Conservation (phyloP, 495 filamentous ascomycete genomes). For the Hypoxylon cercidicola region DNA sequence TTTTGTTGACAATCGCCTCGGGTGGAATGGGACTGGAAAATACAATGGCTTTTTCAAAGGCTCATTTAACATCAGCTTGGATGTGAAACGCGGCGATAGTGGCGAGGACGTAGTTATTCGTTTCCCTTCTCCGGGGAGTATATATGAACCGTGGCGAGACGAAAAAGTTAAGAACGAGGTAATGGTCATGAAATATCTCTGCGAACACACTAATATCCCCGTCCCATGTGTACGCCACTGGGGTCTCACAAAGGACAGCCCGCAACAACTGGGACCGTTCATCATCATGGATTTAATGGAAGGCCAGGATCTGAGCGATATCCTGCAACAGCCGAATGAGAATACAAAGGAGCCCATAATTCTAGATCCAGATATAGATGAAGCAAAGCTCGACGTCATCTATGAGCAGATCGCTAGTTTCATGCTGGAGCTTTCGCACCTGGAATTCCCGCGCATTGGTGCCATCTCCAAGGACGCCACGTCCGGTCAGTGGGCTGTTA, state of each 20-base stretch:
- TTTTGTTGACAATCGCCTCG: conserved; percentile 41
- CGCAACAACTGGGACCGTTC: conserved; percentile 54
- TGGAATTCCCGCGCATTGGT: conserved; percentile 51
- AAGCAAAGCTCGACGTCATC: conserved; percentile 45
- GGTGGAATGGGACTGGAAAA: conserved; percentile 33
- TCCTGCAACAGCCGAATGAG: conserved; percentile 45
- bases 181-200: conserved; percentile 46
- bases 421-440: conserved; percentile 52
- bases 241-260: conserved; percentile 50
- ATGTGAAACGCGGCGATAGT: conserved; percentile 25
- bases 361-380: conserved; percentile 50
- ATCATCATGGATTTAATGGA: conserved; percentile 60
- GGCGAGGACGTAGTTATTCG: conserved; percentile 34
- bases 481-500: conserved; percentile 43
- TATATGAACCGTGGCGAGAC: conserved; percentile 39
- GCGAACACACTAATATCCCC: conserved; percentile 53
- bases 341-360: conserved; percentile 45
- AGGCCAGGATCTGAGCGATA: conserved; percentile 45
- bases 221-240: conserved; percentile 51
- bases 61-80: conserved; percentile 48
- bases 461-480: conserved; percentile 51
- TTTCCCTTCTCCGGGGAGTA: conserved; percentile 41
- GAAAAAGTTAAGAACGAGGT: conserved; percentile 59
- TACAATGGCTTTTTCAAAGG: conserved; percentile 44
- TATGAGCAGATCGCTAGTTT: conserved; percentile 53